These are phyloP conservation scores for Aspergillus arachidicola DNA, from an alignment of 2,329 filamentous ascomycete species.

Conservation along the genomic window DNA sequence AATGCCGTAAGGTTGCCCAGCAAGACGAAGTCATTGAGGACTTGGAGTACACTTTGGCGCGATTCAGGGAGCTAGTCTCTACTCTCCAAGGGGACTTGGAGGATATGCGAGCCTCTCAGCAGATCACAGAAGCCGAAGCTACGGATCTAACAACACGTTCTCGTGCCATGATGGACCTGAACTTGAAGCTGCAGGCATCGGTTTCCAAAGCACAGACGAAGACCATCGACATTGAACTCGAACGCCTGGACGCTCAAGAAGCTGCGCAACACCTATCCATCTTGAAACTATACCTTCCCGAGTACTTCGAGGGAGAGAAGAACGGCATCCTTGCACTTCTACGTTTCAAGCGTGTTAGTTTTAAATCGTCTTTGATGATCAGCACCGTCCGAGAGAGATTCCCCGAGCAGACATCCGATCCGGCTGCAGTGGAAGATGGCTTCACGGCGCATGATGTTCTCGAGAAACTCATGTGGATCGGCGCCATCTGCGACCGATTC, in stretches of 20 bases:
- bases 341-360: slow-evolving; percentile 81
- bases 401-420: slow-evolving; percentile 65
- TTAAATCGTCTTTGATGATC: slow-evolving; percentile 81
- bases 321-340: slow-evolving; percentile 88
- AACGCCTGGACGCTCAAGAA: slow-evolving; percentile 84
- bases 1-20: slow-evolving; percentile 69
- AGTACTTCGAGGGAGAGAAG: slow-evolving; percentile 76
- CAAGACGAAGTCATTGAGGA: slow-evolving; percentile 83
- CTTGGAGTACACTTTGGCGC: slow-evolving; percentile 83
- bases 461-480: slow-evolving; percentile 83
- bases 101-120: slow-evolving; percentile 88
- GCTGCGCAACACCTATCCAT: slow-evolving; percentile 86
- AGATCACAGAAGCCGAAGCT: slow-evolving; percentile 88
- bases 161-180: slow-evolving; percentile 93
- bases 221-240: slow-evolving; percentile 87
- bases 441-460: slow-evolving; percentile 79
- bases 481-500: slow-evolving; percentile 81
- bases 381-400: slow-evolving; percentile 78
- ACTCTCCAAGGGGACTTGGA: slow-evolving; percentile 84
- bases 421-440: slow-evolving; percentile 71
- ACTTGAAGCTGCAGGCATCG: slow-evolving; percentile 88
- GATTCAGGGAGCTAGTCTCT: slow-evolving; percentile 86
- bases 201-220: slow-evolving; percentile 91
- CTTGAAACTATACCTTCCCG: slow-evolving; percentile 84
- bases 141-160: slow-evolving; percentile 87